These are phyloP conservation scores for Abelmoschus esculentus DNA, from an alignment of 345 rosid species.

Conservation along the genomic window DNA sequence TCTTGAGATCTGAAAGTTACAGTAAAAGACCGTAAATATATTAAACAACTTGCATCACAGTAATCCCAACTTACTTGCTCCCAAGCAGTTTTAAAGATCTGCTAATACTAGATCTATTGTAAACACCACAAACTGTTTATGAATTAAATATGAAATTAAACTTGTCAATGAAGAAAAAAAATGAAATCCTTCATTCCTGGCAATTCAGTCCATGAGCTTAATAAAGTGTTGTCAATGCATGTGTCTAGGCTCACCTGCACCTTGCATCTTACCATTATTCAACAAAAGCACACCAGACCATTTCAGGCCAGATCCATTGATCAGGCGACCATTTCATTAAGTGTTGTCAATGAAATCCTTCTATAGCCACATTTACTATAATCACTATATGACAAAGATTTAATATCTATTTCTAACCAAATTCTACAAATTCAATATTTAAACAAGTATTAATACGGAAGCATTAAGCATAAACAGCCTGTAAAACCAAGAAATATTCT, in stretches of 20 bases:
- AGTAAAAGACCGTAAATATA: neutral
- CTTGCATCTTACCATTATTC: no score
- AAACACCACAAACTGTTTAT: neutral
- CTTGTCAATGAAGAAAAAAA: neutral
- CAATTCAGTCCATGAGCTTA: slow-evolving; percentile 1
- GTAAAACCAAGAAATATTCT: neutral
- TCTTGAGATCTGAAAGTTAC: slow-evolving; percentile 28
- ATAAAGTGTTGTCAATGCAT: neutral
- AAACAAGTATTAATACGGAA: neutral
- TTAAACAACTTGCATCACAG: neutral
- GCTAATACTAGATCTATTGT: neutral
- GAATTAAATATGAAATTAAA: neutral
- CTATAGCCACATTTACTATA: neutral
- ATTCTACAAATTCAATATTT: neutral
- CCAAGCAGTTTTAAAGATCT: neutral
- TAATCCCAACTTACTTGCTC: neutral
- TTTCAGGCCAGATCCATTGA: no score
- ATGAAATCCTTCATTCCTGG: neutral
- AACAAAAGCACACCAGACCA: no score
- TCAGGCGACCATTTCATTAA: no score
- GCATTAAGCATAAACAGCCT: neutral
- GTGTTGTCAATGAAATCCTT: no score
- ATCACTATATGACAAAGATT: neutral
- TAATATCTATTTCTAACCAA: neutral
- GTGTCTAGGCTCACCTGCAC: no score